These are phyloP conservation scores for Pinus tabuliformis DNA, from an alignment of 75 land plant genomes.

Conservation along the genomic window DNA sequence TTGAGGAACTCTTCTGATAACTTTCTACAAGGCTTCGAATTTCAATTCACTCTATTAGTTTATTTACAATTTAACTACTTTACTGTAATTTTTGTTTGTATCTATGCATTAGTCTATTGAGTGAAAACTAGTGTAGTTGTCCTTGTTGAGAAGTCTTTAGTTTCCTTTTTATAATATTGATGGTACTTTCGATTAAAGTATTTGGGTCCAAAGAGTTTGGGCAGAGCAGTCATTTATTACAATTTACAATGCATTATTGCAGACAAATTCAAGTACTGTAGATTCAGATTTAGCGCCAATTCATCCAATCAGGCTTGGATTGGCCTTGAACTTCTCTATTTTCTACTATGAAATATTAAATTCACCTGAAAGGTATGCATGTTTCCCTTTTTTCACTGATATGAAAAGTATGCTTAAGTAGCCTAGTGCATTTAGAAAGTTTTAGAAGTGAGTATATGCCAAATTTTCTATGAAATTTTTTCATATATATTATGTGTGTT, in stretches of 20 bases:
- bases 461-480: neutral
- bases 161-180: neutral
- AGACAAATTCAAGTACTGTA: slow-evolving; percentile 36
- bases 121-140: neutral
- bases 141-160: neutral
- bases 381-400: neutral
- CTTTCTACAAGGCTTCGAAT: no score
- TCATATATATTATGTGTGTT: neutral
- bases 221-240: neutral
- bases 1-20: no score
- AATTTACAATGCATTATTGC: slow-evolving; percentile 4
- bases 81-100: neutral
- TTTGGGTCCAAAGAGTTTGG: neutral
- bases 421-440: neutral
- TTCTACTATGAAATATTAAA: slow-evolving; percentile 58
- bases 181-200: neutral
- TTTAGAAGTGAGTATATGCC: neutral
- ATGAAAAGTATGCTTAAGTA: neutral
- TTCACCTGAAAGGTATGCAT: slow-evolving; percentile 41
- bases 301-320: slow-evolving; percentile 47
- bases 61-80: neutral
- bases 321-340: slow-evolving; percentile 53
- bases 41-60: neutral
- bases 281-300: slow-evolving; percentile 39
- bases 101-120: neutral